Percentiles rank a stretch among this genome's conserved stretches.
Evolutionary conservation across 2,329 filamentous ascomycete species (phyloP).

Genomic region (Clonostachys solani): DNA sequence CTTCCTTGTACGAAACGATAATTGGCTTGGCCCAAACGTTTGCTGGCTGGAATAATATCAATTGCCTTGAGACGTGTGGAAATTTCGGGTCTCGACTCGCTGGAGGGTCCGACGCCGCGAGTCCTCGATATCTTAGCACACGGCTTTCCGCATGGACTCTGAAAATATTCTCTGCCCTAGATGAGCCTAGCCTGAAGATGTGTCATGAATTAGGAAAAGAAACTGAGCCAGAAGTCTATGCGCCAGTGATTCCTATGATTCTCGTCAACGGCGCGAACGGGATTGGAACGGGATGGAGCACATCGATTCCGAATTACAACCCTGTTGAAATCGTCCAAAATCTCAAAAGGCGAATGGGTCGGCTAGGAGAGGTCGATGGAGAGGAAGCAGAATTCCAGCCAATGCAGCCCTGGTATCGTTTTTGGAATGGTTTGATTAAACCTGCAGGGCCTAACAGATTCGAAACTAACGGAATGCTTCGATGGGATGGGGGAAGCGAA

Average conservation of each 20-base stretch:
- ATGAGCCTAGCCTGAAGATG: constrained; percentile 82
- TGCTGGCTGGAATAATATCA: constrained; percentile 96
- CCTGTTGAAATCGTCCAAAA: constrained; percentile 88
- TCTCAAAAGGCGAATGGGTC: constrained; percentile 79
- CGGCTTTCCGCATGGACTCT: constrained; percentile 90
- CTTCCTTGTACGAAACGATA: constrained; percentile 93
- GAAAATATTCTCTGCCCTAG: constrained; percentile 74
- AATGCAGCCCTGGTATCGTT: constrained; percentile 96
- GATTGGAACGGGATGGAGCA: constrained; percentile 98
- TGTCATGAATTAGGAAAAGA: constrained; percentile 82
- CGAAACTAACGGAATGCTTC: constrained; percentile 83
- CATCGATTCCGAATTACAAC: constrained; percentile 93
- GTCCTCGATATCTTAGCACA: constrained; percentile 97
- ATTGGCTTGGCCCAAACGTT: constrained; percentile 91
- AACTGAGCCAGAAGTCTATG: constrained; percentile 86
- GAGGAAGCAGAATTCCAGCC: constrained; percentile 65
- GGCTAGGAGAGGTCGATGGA: constrained; percentile 48
- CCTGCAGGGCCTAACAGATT: constrained; percentile 69
- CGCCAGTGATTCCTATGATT: constrained; percentile 85
- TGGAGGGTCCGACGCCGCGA: constrained; percentile 88
- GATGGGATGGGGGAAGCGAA: constrained; percentile 67
- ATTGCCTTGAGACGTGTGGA: constrained; percentile 90
- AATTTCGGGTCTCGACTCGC: constrained; percentile 96
- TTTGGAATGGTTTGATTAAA: constrained; percentile 81
- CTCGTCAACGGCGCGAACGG: constrained; percentile 94